Base-by-base conservation (phyloP, 1,284 basidiomycete genomes). In the Phaffia rhodozyma region DNA sequence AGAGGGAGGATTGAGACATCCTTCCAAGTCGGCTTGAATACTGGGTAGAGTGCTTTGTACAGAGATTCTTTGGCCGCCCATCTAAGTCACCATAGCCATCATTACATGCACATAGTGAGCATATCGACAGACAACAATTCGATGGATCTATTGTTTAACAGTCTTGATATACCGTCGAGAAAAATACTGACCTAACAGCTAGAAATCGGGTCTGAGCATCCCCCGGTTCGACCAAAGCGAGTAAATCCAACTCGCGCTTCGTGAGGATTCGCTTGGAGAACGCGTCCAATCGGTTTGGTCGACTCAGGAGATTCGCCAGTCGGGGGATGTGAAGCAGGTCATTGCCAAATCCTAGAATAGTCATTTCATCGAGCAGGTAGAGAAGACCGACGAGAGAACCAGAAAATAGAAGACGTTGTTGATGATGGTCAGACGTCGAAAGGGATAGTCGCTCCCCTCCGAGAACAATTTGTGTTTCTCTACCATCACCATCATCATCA, bases 11-110 rank as follows among this genome's bases (percentile, higher is more conserved):
- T 50, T n/a, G 64, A 66, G 49, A 68, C 50, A 30, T 67, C 60
- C 23, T 68, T 67, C 66, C 65, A 67, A 1, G 57, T 57, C 1
- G 63, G 66, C 3, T 29, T 47, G 60, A 58, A 65, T 3, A 34
- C 43, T 5, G 70, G 69, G 56, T 70, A 69, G 16, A 69, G 49
- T 38, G 70, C 70, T 56, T 71, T 71, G 54, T 66, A 70, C 21
- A 68, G 55, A 1, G 70, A 66, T 60, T 71, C 70, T 47, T 71
- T 71, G 23, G 68, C 66, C 23, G 70, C 67, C 69, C 69, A 71
- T 52, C 70, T 71, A 48, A 1, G 7, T 43, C 38, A 11, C 13
- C 38, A 43, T 11, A 7, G 55, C 16, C 3, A 18, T 13, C 13
- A 20, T 18, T 5, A 3, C 1, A 0, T 4, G 9, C 48, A 32